These are phyloP conservation scores for Scheffersomyces coipomensis DNA, from an alignment of 805 yeast species.

Conservation along the genomic window DNA sequence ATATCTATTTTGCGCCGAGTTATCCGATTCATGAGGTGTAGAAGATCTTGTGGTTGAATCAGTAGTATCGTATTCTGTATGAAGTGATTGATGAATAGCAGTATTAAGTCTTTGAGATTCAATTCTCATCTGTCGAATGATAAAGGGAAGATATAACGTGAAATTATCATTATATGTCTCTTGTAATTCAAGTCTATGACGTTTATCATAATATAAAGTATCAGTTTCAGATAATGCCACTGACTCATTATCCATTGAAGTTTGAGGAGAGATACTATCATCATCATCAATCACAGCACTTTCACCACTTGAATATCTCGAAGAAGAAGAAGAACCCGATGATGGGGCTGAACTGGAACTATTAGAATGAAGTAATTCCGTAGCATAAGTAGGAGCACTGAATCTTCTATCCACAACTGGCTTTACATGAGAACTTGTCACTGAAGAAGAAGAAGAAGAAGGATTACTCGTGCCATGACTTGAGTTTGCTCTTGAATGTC, in stretches of 20 bases:
- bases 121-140: constrained; percentile 28
- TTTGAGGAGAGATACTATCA: background rate
- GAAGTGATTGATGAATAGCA: background rate
- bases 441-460: background rate
- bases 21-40: background rate
- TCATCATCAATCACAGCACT: background rate
- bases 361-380: background rate
- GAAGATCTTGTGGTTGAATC: background rate
- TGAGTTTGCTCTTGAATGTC: background rate
- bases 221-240: constrained; percentile 33
- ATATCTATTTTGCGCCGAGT: background rate
- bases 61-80: background rate
- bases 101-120: constrained; percentile 1
- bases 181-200: constrained; percentile 32
- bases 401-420: background rate
- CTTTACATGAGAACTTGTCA: background rate
- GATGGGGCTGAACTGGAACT: too few species aligned
- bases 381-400: background rate
- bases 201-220: constrained; percentile 24
- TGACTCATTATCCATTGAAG: background rate
- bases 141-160: constrained; percentile 34
- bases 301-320: background rate
- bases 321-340: background rate
- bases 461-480: background rate
- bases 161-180: constrained; percentile 35